Base-by-base conservation (phyloP, 2,329 filamentous ascomycete species). In the Arthroderma sp. region DNA sequence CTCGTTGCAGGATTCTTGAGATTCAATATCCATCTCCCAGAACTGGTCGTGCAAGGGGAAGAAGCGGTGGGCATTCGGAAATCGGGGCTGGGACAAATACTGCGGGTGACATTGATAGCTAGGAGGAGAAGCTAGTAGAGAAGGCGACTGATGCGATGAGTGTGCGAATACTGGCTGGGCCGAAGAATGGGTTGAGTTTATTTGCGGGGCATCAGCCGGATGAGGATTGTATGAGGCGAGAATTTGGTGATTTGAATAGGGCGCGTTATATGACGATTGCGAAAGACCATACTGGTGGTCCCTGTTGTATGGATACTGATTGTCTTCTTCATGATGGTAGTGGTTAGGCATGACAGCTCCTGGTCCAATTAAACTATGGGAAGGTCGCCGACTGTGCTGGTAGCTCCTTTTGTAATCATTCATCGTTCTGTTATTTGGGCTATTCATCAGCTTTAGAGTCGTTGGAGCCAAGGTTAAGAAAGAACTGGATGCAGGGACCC, bases 1-100 rank as follows among this genome's bases (percentile, higher is more conserved):
- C 49, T 67, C 62, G 47, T 69, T 67, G 33, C 55, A 54, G 34
- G 66, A 69, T 33, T 66, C 63, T 52, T 70, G 67, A 45, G 57
- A 61, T 53, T 70, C 67, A 32, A 68, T 64, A 11, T 63, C 62
- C 30, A 59, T 56, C 41, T 63, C 61, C 38, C 52, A 51, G 36
- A 59, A 53, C 28, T 55, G 54, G 38, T 66, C 64, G 31, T 61
- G 61, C 9, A 61, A 53, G 33, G 59, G 54, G 8, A 60, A 50
- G 50, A 60, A 63, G n/a, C 56, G 57, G 32, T 55, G 56, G 6
- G 56, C 57, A 22, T 36, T 38, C 22, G 57, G 50, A 48, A 57
- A 65, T 9, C 58, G 57, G 4, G 57, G 45, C 10, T 58, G 61
- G 15, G 59, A 40, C 39, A 61, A 50, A 43, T 60, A 62, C 46